Evolutionary conservation across 192 early-diverging fungal species (phyloP), one percentile per base, ranked within the genome.

Genomic region (Coemansia sp.): DNA sequence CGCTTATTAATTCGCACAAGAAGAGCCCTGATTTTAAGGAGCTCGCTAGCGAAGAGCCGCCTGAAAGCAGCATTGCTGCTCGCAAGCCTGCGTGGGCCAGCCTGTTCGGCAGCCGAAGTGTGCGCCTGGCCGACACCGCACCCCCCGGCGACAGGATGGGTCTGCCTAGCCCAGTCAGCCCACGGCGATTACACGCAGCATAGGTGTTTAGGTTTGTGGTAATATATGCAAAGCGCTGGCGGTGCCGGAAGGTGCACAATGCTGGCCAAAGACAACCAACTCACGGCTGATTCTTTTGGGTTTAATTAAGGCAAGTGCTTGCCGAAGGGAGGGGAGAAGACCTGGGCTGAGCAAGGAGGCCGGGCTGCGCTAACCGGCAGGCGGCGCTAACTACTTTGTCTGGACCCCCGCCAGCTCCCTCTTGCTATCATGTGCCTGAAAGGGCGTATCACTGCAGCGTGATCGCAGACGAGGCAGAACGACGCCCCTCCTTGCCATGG

Each of bases 1-100:
- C 68, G 10, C 71, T 68, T 35, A 80, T 80, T 16, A 65, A 65
- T 23, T 80, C 77, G 18, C 71, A 80, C 59, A 67, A 69, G 60
- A 59, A 70, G 58, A 46, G 56, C 34, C 56, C 56, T 34, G 56
- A 34, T 9, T 58, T 28, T 6, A 28, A 18, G 28, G 31, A 3
- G 9, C 53, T 16, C 14, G 28, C 51, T 24, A 0, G 5, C 24
- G 33, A 57, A n/a, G 16, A n/a, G 56, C n/a, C 56, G 11, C n/a
- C 56, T 4, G 56, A 37, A 18, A 14, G 26, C 18, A 34, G 34
- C 28, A 34, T n/a, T 37, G 34, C 8, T 9, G 9, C 34, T 8
- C 36, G 69, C 35, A 65, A 56, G 63, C 65, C 57, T 2, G 16
- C 59, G 23, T 75, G 78, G 78, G 53, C 58, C 9, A 73, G 73